A percentile compares a stretch with the other conserved stretches of the same genome.
phyloP scores from a whole-genome alignment of 352 stramenopile genomes.

The Pythium diclinum region DNA sequence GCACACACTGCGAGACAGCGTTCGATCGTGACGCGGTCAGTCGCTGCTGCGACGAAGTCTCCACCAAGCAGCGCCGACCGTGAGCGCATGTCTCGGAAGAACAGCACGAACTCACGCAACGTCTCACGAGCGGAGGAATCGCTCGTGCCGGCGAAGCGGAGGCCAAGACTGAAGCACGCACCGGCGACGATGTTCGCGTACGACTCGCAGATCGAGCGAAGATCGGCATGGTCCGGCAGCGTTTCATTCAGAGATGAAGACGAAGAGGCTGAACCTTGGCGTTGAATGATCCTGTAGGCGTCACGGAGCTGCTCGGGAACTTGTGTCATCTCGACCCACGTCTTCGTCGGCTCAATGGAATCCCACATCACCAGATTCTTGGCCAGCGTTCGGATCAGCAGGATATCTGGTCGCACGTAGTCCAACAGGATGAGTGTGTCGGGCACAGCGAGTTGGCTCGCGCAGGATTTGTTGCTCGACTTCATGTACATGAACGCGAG shows the following conservation, averaged over 20 bases:
- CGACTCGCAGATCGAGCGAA: conserved; percentile 90
- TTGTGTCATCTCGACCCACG: conserved; percentile 89
- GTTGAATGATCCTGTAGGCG: conserved; percentile 39
- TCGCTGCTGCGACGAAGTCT: conserved; percentile 52
- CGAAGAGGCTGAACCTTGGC: not conserved
- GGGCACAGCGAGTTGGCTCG: conserved; percentile 87
- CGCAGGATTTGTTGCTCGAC: conserved; percentile 85
- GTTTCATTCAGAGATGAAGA: not conserved
- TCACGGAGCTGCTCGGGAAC: conserved; percentile 52
- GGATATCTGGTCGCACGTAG: conserved; percentile 94
- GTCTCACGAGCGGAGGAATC: conserved; percentile 50
- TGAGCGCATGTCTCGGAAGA: conserved; percentile 73
- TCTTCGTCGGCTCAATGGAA: conserved; percentile 76
- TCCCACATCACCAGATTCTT: conserved; percentile 96
- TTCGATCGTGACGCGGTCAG: conserved; percentile 89
- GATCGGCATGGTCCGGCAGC: conserved; percentile 54
- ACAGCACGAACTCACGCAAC: conserved; percentile 58
- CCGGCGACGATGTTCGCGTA: conserved; percentile 94
- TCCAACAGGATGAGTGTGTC: conserved; percentile 95
- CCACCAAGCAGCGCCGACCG: conserved; percentile 38
- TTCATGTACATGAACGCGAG: conserved; percentile 97
- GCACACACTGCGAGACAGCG: conserved; percentile 91
- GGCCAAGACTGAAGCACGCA: conserved; percentile 93
- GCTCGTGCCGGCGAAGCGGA: conserved; percentile 93
- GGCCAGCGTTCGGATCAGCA: conserved; percentile 93